Evolutionary conservation across 2,329 filamentous ascomycete species (phyloP), one percentile per base, ranked within the genome.

Genomic region (Fusarium sp.): DNA sequence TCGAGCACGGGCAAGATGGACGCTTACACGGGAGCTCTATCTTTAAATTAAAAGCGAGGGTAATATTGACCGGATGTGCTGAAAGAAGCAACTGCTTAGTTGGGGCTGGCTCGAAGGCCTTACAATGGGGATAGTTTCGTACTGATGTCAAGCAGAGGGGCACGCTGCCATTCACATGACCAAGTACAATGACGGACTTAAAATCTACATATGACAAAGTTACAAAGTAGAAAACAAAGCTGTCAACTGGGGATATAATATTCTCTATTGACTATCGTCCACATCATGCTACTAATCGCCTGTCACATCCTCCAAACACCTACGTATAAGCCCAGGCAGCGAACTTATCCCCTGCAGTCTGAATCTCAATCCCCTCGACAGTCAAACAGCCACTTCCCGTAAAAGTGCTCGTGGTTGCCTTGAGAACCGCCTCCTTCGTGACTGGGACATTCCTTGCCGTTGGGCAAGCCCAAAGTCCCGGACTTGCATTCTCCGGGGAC

Each of bases 241-340:
- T 30, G 15, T n/a, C 22, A 20, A n/a, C 12, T 30, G 14, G 9
- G 24, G 22, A 30, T 36, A 41, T 30, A 8, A 50, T 50, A 24
- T n/a, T 28, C 32, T 17, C n/a, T 14, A 34, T 52, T 17, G 51
- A 47, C 50, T 65, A 34, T 24, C 24, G 36, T 41, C 20, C 34
- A 64, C 50, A 47, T 41, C 44, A 12, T 14, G 22, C 41, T 22
- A 15, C 18, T 18, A 39, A 20, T 11, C 14, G 20, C 30, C n/a
- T 26, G 20, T 3, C n/a, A 39, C 6, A 44, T 13, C 26, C 22
- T 6, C 20, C 4, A 26, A 26, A 8, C 13, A 24, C 22, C 22
- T 66, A 84, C n/a, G 75, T 76, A 62, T 86, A 86, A 60, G 84
- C 79, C 82, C 82, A 86, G 32, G 80, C 80, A 8, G 83, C 84